phyloP scores from a whole-genome alignment of 2,329 filamentous ascomycete species.

The Pseudophaeomoniella oleicola region DNA sequence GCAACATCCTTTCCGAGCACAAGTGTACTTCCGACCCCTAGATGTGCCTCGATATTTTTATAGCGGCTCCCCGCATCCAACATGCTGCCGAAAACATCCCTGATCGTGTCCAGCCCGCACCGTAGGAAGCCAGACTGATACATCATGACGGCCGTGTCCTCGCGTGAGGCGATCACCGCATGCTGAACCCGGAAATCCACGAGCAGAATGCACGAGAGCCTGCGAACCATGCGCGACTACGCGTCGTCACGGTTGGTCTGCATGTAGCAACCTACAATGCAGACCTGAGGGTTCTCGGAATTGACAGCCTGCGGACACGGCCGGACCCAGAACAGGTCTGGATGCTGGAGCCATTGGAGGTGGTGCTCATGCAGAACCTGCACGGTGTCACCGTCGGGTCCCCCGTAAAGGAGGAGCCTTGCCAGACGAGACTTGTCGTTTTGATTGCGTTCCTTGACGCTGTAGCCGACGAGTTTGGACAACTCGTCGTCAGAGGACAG shows the following conservation, averaged over 20 bases:
- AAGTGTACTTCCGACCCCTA: background rate
- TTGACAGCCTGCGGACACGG: background rate
- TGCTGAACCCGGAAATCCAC: conserved; percentile 1
- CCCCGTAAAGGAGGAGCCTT: conserved; percentile 1
- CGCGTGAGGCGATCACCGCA: background rate
- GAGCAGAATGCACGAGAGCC: conserved; percentile 1
- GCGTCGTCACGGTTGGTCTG: conserved; percentile 1
- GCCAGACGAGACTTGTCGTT: conserved; percentile 1
- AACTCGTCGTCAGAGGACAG: background rate
- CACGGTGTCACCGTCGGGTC: conserved; percentile 1
- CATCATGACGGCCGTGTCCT: background rate
- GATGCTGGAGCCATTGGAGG: background rate
- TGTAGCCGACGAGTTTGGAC: background rate
- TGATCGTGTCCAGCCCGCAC: background rate
- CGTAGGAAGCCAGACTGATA: background rate
- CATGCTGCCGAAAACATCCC: background rate
- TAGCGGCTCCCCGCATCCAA: background rate
- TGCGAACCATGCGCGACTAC: conserved; percentile 3
- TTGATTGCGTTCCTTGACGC: background rate
- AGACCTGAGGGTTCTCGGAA: background rate
- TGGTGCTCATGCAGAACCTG: background rate
- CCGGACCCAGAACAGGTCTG: conserved; percentile 1
- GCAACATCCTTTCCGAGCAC: background rate
- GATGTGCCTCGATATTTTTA: background rate
- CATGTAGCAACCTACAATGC: conserved; percentile 2